Evolutionary conservation across 2,329 filamentous ascomycete species (phyloP), one percentile per base, ranked within the genome.

Genomic region (Alternaria triticimaculans): DNA sequence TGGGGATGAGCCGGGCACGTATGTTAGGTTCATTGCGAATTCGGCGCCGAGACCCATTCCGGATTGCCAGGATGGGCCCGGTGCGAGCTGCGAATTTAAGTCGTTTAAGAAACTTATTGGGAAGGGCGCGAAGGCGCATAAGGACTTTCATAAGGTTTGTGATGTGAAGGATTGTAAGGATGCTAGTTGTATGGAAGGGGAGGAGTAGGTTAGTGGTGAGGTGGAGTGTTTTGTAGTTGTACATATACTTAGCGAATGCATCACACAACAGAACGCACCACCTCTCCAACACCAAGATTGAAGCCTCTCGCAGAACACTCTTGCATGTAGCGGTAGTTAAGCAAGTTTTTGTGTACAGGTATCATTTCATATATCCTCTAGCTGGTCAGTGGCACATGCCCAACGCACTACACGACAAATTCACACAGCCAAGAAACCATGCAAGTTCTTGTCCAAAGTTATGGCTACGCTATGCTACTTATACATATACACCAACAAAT

Each of bases 11-110:
- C 64, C 65, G 0, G 84, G 84, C 9, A 84, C 86, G 3, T 87
- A 83, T 67, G 83, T 85, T 64, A 76, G 85, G n/a, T 82, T 86
- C 5, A 74, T 87, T 61, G 84, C 85, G 11, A 87, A 87, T 66
- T 80, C 81, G 46, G 82, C 80, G 21, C 84, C 85, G 6, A 82
- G 85, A 67, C 82, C 81, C 0, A 75, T 87, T 45, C 79, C 82
- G 0, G 81, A 76, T 2, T 87, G 85, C 68, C 78, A 77, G 48
- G 82, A 83, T 67, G 84, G 85, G 0, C 85, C 84, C 0, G 80
- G 82, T 14, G 83, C 83, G 65, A 86, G 83, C 59, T 87, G 85
- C 71, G 79, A 77, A 10, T 79, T 82, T 48, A 76, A 76, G n/a
- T 67, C 74, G 10, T 86, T 86, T 67, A 65, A 75, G 44, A 74